Percentiles rank a stretch among this genome's conserved stretches.
Conservation (phyloP, 1,284 basidiomycete species). For the Microbotryomycetes sp. region DNA sequence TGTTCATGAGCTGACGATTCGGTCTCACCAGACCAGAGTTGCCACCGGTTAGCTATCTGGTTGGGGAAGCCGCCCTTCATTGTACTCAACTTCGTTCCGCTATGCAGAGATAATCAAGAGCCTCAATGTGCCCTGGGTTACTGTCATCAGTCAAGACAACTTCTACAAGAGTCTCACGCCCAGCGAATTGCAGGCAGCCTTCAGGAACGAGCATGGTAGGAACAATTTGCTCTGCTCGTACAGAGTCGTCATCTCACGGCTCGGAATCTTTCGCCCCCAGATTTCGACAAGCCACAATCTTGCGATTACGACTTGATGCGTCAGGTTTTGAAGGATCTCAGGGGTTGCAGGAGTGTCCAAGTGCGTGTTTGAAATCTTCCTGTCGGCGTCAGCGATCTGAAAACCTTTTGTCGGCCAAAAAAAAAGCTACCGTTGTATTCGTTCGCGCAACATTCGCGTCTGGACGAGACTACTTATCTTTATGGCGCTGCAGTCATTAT, state of each 20-base stretch:
- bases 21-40: slow-evolving; percentile 65
- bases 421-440: slow-evolving; percentile 88
- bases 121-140: slow-evolving; percentile 74
- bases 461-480: slow-evolving; percentile 78
- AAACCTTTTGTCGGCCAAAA: too few relatives aligned
- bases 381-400: slow-evolving; percentile 55
- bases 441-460: slow-evolving; percentile 81
- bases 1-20: neutral
- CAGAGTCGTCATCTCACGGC: neutral
- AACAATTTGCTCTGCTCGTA: neutral
- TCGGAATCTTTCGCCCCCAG: slow-evolving; percentile 36
- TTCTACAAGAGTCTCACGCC: slow-evolving; percentile 79
- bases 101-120: slow-evolving; percentile 75
- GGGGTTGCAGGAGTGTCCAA: slow-evolving; percentile 55
- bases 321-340: slow-evolving; percentile 77
- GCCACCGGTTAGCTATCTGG: too few relatives aligned
- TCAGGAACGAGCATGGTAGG: slow-evolving; percentile 13
- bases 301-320: slow-evolving; percentile 86
- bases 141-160: slow-evolving; percentile 85
- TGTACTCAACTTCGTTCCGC: too few relatives aligned
- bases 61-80: too few relatives aligned
- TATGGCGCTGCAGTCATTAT: slow-evolving; percentile 96
- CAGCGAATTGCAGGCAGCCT: slow-evolving; percentile 69
- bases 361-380: too few relatives aligned
- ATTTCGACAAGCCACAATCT: slow-evolving; percentile 90